Base-by-base conservation (phyloP, 371 early-diverging fungal genomes). In the Smittium mucronatum region DNA sequence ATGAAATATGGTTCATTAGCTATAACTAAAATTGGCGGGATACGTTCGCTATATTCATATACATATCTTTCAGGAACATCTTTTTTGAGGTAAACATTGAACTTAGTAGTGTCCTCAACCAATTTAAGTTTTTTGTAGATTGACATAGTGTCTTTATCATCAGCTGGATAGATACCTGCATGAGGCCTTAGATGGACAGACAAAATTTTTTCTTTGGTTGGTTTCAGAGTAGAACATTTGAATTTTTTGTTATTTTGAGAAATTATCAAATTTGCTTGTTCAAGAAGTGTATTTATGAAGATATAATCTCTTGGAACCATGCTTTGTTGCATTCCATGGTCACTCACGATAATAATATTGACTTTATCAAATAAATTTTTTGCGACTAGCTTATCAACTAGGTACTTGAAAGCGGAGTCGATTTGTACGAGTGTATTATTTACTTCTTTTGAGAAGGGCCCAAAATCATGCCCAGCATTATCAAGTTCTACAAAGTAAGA, bases 321-420 rank as follows among this genome's bases (percentile, higher is more conserved):
- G 36, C 79, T 69, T 31, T 70, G 72, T 8, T 91, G 82, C 95
- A 97, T 95, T 1, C 97, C 96, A 70, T 96, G 97, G 75, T 95
- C 96, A 70, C 93, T 86, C 15, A 94, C 92, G 30, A 95, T 74
- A n/a, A 97, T 81, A 15, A 94, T 64, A 74, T 95, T 89, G 34
- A 89, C 87, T 34, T 84, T 76, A 0, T 82, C 63, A 35, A 83
- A 82, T 58, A 93, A 71, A 34, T 85, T 84, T 36, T 91, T 80
- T 15, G 71, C 68, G 1, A 74, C 76, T 0, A 95, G 70, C 28
- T 83, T 85, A 0, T 75, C 70, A 63, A 87, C 32, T 36, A 95
- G 77, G 47, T 77, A 70, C 2, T 85, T 86, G 34, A 95, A 68
- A 1, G 86, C 83, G 2, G 68, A 69, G 75, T 95, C 97, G 58